Evolutionary conservation across 192 early-diverging fungal genomes (phyloP).

Genomic region (Borealophlyctis nickersoniae): DNA sequence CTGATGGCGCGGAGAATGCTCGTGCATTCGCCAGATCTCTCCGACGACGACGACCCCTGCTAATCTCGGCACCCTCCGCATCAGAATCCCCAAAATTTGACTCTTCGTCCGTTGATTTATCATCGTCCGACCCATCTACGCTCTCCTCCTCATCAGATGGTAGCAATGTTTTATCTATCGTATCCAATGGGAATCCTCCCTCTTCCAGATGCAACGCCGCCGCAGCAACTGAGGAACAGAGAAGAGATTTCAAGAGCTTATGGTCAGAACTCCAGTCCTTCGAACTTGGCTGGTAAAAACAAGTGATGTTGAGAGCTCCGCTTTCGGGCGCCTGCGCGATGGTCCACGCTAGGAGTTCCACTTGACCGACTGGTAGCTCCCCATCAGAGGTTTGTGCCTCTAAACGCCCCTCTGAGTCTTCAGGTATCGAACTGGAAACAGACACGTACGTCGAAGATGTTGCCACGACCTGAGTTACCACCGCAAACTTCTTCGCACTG

Average conservation of each 20-base stretch:
- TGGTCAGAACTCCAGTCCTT: not conserved
- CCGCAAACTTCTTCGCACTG: not conserved
- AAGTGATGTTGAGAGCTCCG: constrained; percentile 15
- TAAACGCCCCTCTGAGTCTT: not conserved
- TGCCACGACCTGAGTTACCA: constrained; percentile 20
- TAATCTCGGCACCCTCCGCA: too few relatives aligned
- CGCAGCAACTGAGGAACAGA: not conserved
- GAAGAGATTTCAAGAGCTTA: not conserved
- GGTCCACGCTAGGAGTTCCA: constrained; percentile 7
- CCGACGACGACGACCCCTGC: too few relatives aligned
- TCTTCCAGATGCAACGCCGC: not conserved
- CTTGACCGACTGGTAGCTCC: not conserved
- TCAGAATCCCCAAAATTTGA: too few relatives aligned
- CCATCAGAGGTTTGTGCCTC: too few relatives aligned
- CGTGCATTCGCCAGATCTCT: too few relatives aligned
- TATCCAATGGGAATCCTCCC: not conserved
- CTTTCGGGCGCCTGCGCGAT: constrained; percentile 20
- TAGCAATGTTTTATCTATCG: too few relatives aligned
- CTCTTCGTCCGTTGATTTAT: too few relatives aligned
- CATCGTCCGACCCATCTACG: too few relatives aligned
- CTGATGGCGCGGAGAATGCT: not conserved
- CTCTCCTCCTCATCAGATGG: too few relatives aligned
- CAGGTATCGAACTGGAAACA: constrained; percentile 17
- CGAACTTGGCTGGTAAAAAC: not conserved
- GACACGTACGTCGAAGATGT: constrained; percentile 26